phyloP scores from a whole-genome alignment of 371 early-diverging fungal species.

The Mortierella sp. region DNA sequence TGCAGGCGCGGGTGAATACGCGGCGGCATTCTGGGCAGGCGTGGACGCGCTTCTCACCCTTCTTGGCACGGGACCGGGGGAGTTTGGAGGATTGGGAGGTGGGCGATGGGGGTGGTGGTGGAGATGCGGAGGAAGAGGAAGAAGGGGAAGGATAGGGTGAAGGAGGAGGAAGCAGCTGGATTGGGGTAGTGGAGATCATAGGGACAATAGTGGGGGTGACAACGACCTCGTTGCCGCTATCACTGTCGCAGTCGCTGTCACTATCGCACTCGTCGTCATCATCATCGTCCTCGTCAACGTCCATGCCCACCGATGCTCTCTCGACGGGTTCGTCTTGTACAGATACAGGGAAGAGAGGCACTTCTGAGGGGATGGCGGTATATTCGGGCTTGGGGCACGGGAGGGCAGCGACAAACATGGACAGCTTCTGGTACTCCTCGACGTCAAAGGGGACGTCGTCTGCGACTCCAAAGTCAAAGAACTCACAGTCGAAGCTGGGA shows the following conservation, averaged over 20 bases:
- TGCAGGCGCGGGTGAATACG: slow-evolving; percentile 10
- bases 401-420: not conserved
- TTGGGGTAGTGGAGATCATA: too few species aligned
- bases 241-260: not conserved
- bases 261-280: not conserved
- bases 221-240: not conserved
- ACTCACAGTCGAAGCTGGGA: not conserved
- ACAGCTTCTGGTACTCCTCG: not conserved
- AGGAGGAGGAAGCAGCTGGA: not conserved
- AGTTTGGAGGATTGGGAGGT: not conserved
- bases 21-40: not conserved
- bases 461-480: not conserved
- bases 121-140: not conserved
- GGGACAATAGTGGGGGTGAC: too few species aligned
- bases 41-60: slow-evolving; percentile 9
- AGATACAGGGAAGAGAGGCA: not conserved
- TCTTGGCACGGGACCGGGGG: slow-evolving; percentile 3
- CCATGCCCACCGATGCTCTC: not conserved
- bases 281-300: not conserved
- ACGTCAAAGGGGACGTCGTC: not conserved
- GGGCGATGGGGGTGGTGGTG: not conserved
- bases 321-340: not conserved
- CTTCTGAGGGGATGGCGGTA: not conserved
- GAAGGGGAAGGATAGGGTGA: not conserved
- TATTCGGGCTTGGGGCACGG: not conserved